Evolutionary conservation across 2,329 filamentous ascomycete species (phyloP), one percentile per base, ranked within the genome.

Genomic region (Penicillium sp.): DNA sequence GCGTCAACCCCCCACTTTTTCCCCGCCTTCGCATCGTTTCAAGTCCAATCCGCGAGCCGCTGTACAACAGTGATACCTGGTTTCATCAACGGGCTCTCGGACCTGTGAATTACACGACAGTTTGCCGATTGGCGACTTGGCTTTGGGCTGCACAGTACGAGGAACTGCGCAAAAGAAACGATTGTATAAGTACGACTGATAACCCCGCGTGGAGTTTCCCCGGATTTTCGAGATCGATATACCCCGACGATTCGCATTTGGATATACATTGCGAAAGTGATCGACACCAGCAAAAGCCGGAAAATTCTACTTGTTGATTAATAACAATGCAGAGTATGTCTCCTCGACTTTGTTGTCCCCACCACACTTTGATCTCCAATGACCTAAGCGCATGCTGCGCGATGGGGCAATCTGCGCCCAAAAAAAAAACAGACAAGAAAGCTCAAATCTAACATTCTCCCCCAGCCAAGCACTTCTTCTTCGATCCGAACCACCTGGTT

Each of bases 381-480:
- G 28, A 45, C 63, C 51, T 53, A 45, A 64, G 54, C 55, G 56
- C 44, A 28, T 17, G n/a, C 24, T 28, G 26, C 24, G 12, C 12
- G 22, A 45, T 13, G 9, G 10, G 19, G 12, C 19, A 8, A n/a
- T n/a, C 26, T 45, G 13, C 22, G 13, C 10, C 3, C 28, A 28
- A 28, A 45, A 26, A 28, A 28, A 45, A 26, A 24, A 13, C 10
- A 6, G 42, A 26, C 35, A 47, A 28, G 24, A 47, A 28, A 22
- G 40, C 17, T 35, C 30, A n/a, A 51, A 35, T 35, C 12, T 51
- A 5, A 51, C 30, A 35, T 51, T 38, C 12, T 53, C 30, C 44
- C 54, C 38, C 58, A 80, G 78, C 77, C 60, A 96, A 95, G 82
- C 93, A 97, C 81, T 97, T 97, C 83, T 88, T 97, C 82, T 88